Evolutionary conservation across 768 basidiomycete species (phyloP).

Genomic region (Sarcomyxa edulis): DNA sequence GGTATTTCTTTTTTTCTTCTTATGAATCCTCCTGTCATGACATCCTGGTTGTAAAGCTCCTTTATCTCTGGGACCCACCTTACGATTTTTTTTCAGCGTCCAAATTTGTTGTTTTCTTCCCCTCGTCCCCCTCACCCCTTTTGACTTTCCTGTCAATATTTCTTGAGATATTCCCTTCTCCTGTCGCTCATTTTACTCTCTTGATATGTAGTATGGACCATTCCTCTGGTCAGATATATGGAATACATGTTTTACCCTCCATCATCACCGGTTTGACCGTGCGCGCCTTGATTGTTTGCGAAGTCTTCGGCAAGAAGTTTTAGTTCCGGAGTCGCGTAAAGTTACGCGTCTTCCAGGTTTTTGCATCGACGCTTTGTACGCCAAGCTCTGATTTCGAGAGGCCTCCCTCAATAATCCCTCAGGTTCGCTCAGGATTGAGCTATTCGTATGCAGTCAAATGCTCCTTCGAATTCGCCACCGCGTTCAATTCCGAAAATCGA

Average conservation of each 20-base stretch:
- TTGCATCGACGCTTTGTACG: neutral
- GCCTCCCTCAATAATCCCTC: neutral
- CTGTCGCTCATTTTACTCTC: conserved; percentile 8
- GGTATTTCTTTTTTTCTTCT: conserved; percentile 10
- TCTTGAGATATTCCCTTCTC: conserved; percentile 2
- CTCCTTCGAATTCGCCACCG: conserved; percentile 1
- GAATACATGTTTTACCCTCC: too few species aligned
- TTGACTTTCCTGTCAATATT: conserved; percentile 11
- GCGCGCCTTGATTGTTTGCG: too few species aligned
- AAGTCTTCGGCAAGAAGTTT: too few species aligned
- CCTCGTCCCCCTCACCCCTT: conserved; percentile 12
- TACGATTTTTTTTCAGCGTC: conserved; percentile 17
- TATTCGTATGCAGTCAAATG: too few species aligned
- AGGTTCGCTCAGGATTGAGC: too few species aligned
- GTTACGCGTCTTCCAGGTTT: too few species aligned
- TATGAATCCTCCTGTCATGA: conserved; percentile 6
- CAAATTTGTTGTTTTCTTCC: conserved; percentile 22
- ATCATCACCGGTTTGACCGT: too few species aligned
- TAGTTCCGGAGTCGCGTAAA: too few species aligned
- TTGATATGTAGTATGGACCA: conserved; percentile 9
- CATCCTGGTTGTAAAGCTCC: conserved; percentile 12
- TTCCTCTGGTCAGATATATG: too few species aligned
- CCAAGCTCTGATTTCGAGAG: neutral
- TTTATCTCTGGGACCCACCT: conserved; percentile 17
- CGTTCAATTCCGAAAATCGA: conserved; percentile 22